Evolutionary conservation across 805 yeast genomes (phyloP), one percentile per base, ranked within the genome.

Genomic region (Lipomyces japonicus): DNA sequence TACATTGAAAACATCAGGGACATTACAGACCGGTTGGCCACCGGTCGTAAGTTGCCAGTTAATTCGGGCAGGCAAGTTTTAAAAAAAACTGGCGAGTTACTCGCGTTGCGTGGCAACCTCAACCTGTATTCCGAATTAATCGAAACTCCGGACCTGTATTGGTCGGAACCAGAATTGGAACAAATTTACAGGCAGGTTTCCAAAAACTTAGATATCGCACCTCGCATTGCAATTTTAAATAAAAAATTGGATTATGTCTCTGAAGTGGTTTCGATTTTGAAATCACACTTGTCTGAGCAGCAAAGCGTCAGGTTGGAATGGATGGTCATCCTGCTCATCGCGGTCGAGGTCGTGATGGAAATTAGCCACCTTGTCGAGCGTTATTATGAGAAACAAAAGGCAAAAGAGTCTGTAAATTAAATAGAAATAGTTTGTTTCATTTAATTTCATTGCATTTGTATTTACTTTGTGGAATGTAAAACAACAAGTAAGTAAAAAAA

Each of bases 61-160:
- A 73, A 74, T 4, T 84, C 82, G 50, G 62, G 63, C 25, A 45
- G 62, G 16, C 88, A 86, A 34, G 80, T 84, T 3, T 67, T 88
- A 43, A 73, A 73, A 58, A 72, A 82, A 3, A 86, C 93, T 0
- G 96, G 96, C 0, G 73, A 81, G 47, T 70, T 90, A 21, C 78
- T 90, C 57, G 69, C 86, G 38, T 71, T 90, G 12, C 71, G 97
- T 52, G 96, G 95, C 1, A 84, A 84, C 58, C 73, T 90, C 58
- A 90, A 90, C 60, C 69, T 90, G 28, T 88, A 90, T 66, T 84
- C 91, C 7, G 96, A 89, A 62, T 74, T 90, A 51, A 86, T 87
- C 26, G 96, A 89, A 60, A 87, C 95, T 0, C 97, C 97, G 0
- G 97, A 90, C 65, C 68, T 88, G 38, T 90, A 89, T 67, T 90